Evolutionary conservation across 768 basidiomycete genomes (phyloP).

Genomic region (Lactarius sanguifluus): DNA sequence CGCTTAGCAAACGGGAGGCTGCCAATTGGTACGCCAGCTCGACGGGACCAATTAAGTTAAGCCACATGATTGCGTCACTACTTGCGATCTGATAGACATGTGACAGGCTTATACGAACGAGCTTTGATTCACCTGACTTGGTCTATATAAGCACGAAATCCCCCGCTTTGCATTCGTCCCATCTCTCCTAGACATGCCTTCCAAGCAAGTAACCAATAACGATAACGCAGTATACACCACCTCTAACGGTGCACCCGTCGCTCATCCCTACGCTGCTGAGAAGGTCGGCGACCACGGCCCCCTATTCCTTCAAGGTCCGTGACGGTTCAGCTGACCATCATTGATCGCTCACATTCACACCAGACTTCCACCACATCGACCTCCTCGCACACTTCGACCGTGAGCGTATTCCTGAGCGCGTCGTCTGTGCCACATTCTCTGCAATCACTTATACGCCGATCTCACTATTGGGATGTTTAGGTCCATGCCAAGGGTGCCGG

Average conservation of each 20-base stretch:
- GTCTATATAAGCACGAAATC: neutral
- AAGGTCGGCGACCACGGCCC: conserved; percentile 74
- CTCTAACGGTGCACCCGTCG: conserved; percentile 76
- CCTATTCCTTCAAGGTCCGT: conserved; percentile 81
- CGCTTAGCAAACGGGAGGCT: neutral
- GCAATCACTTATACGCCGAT: neutral
- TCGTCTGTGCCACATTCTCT: conserved; percentile 47
- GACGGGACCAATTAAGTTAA: neutral
- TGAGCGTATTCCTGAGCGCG: conserved; percentile 95
- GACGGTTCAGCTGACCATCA: conserved; percentile 11
- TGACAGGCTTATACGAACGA: neutral
- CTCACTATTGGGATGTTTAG: conserved; percentile 39
- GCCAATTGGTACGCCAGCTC: neutral
- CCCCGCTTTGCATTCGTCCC: neutral
- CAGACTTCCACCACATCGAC: conserved; percentile 89
- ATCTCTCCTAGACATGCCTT: conserved; percentile 51
- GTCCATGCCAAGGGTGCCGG: conserved; percentile 92
- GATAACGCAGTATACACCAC: conserved; percentile 77
- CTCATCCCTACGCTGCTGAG: conserved; percentile 76
- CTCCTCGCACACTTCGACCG: conserved; percentile 90
- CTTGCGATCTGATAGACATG: neutral
- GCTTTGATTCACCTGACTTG: neutral
- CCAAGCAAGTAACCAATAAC: conserved; percentile 55
- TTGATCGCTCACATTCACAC: conserved; percentile 29
- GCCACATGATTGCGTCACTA: neutral